phyloP scores from a whole-genome alignment of 2,329 filamentous ascomycete genomes.

The Exophiala sp. region DNA sequence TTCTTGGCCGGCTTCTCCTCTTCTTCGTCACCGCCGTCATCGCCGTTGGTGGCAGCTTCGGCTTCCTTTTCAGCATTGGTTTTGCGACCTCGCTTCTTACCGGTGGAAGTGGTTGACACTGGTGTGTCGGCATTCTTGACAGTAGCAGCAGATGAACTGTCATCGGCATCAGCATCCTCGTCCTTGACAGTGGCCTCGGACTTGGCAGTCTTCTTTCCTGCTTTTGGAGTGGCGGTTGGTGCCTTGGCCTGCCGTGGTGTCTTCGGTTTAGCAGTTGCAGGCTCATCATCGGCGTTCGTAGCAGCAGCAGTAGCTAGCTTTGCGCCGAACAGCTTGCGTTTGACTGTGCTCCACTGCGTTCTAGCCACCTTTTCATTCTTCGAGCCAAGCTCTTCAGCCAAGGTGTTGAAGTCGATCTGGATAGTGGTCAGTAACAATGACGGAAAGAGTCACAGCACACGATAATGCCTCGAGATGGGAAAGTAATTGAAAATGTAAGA shows the following conservation, averaged over 20 bases:
- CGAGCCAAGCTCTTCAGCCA: conserved; percentile 36
- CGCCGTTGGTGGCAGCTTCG: conserved; percentile 17
- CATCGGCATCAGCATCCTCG: conserved; percentile 1
- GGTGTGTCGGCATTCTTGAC: not conserved
- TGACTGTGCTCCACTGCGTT: conserved; percentile 36
- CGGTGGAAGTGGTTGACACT: conserved; percentile 1
- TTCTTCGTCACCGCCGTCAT: conserved; percentile 12
- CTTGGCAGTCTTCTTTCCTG: conserved; percentile 16
- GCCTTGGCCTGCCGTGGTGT: conserved; percentile 23
- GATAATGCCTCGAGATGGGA: too few species aligned
- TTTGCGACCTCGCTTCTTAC: conserved; percentile 22
- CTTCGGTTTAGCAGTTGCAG: conserved; percentile 4
- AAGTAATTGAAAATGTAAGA: too few species aligned
- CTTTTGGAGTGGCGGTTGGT: conserved; percentile 5
- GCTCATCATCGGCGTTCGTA: not conserved
- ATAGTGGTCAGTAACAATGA: conserved; percentile 10
- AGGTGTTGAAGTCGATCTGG: conserved; percentile 35
- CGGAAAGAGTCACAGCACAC: too few species aligned
- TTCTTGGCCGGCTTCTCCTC: conserved; percentile 18
- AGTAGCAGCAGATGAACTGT: not conserved
- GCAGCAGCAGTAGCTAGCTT: conserved; percentile 2
- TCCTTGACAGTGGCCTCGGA: not conserved
- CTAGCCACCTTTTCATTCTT: conserved; percentile 40
- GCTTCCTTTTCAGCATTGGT: conserved; percentile 24
- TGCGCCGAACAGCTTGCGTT: conserved; percentile 35